Base-by-base conservation (phyloP, 1,284 basidiomycete genomes). In the Salmacisia buchloeana region DNA sequence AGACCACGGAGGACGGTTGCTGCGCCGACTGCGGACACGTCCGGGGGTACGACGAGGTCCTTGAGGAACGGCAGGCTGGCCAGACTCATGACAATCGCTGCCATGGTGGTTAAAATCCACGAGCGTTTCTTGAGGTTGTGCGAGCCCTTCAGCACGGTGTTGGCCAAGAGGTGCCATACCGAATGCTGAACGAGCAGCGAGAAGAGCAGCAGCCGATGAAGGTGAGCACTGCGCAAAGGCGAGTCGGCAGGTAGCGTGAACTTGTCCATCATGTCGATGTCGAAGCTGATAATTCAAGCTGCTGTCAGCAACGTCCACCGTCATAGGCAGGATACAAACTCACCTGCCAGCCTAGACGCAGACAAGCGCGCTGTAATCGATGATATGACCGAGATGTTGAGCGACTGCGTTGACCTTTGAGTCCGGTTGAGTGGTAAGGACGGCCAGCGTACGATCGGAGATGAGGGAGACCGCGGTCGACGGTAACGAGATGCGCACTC, bases 41-140 rank as follows among this genome's bases (percentile, higher is more conserved):
- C 29, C 5, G 71, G 67, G 58, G 66, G 60, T 25, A 61, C 38
- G 58, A 76, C 29, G 18, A 79, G 64, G 21, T 79, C 76, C 45
- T 58, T 67, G 31, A 77, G 69, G 36, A 68, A 78, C 9, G 76
- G 77, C 31, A 75, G 46, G 27, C 74, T 73, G 38, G 69, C 69
- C 4, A 67, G 18, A 23, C 72, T 75, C 67, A 76, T 72, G 43
- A 74, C 71, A 41, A 73, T 63, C 41, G 69, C 75, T 61, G 70
- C 66, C 13, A 79, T 39, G 31, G 75, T 79, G 25, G 77, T 79
- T 59, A 79, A 69, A 61, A 79, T 78, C 77, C 77, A 79, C 38
- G 71, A 74, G 23, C 76, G 72, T 56, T 74, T 72, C 62, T 75
- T 77, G 64, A 69, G 68, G 65, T 71, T 67, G 7, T 72, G 70